Evolutionary conservation across 345 rosid species (phyloP), one percentile per base, ranked within the genome.

Genomic region (Noccaea bulbosa): DNA sequence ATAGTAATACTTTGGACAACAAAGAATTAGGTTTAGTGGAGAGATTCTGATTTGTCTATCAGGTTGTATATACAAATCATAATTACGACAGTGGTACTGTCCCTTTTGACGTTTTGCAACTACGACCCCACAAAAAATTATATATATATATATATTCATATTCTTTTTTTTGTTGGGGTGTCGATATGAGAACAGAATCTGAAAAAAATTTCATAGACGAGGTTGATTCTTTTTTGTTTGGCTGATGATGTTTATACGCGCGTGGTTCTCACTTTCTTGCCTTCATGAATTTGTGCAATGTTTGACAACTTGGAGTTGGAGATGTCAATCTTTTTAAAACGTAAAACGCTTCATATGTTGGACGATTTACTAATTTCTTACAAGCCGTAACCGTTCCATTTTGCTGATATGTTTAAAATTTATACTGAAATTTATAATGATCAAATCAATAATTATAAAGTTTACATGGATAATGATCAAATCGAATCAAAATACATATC

Each of bases 211-310:
- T 62, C 70, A 75, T 75, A 69, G 79, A 62, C 79, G 75, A 75
- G 79, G 79, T 62, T 69, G 79, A 74, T 67, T 67, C 78, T 61
- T 20, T 53, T 60, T 51, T 51, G 35, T 17, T 59, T 59, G 73
- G 44, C 69, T 52, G 62, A 7, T 8, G 57, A 11, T 53, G 16
- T 1, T 22, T 11, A 30, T 46, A 73, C 67, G 46, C 72, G 71
- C 47, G 56, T 59, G 48, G 37, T 33, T 4, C 6, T 65, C 76
- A 73, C 66, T 56, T 40, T 30, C 60, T 40, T 56, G 14, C 55
- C 39, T 63, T 63, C 70, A 37, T 34, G 5, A 44, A 17, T 12
- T 54, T 8, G 69, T 41, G 64, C 62, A 56, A 14, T 55, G 30
- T 65, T 17, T n/a, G 12, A 39, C 76, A 44, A 62, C 46, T 16